Evolutionary conservation across 352 stramenopile genomes (phyloP), one percentile per base, ranked within the genome.

Genomic region (Globisporangium radiosum): DNA sequence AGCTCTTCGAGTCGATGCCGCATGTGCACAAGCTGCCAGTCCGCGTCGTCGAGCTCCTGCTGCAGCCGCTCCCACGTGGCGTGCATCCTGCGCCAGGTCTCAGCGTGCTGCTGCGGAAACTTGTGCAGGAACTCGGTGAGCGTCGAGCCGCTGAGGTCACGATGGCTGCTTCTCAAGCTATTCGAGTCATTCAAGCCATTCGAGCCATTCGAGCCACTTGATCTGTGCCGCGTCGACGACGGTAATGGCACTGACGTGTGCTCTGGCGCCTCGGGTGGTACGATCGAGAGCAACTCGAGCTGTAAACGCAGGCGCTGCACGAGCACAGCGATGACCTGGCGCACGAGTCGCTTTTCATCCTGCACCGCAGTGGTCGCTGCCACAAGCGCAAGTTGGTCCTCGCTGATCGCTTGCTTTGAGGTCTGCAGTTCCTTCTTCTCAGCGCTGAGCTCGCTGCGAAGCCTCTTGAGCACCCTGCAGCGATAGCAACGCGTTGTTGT

Each of bases 21-120:
- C 74, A 90, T 85, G 52, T 85, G 71, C 14, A 71, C 49, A 2
- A 92, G 62, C 59, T 87, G 74, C 82, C 82, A 92, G 68, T 92
- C 79, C 33, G 62, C 63, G 47, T 78, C 62, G 42, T 83, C 72
- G n/a, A 86, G 52, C 37, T 77, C 60, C 38, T 76, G 61, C 39
- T 71, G 71, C 13, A 90, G 55, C 4, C 44, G 33, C 57, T 74
- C 63, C 82, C 82, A 92, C 14, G 75, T 62, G 19, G 64, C 42
- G 50, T 82, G 67, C 65, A 85, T 63, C 8, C 56, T 51, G 1
- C 66, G 66, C 72, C 78, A 88, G 42, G 61, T 61, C 5, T 81
- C 73, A 1, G 55, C 54, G 7, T 85, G 54, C 8, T 80, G 62
- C 5, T 47, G 48, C 17, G 71, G 52, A 43, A 75, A 78, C 4